A percentile compares a stretch with the other conserved stretches of the same genome.
phyloP scores from a whole-genome alignment of 257 asterid genomes.

The Thymus quinquecostatus region DNA sequence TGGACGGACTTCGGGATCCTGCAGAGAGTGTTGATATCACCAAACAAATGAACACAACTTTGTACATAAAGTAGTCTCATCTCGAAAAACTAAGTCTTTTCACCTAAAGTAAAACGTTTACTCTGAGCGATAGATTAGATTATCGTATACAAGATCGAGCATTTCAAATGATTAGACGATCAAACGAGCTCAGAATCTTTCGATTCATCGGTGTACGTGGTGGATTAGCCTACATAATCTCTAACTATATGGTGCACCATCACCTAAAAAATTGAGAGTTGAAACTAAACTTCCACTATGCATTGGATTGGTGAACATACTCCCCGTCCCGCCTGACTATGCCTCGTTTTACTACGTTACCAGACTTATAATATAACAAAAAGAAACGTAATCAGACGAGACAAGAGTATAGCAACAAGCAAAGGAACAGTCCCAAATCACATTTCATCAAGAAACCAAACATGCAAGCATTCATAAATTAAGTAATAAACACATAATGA shows the following conservation, averaged over 20 bases:
- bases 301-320: not conserved
- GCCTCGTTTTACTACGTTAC: too few species aligned
- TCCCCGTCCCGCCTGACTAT: too few species aligned
- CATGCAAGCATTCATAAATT: not conserved
- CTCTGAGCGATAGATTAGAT: not conserved
- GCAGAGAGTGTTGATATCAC: constrained; percentile 10
- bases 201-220: too few species aligned
- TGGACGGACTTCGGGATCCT: constrained; percentile 72
- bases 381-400: too few species aligned
- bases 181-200: not conserved
- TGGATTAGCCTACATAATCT: not conserved
- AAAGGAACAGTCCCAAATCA: not conserved
- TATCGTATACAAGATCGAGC: not conserved
- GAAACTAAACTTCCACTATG: too few species aligned
- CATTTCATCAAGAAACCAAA: not conserved
- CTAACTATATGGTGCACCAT: too few species aligned
- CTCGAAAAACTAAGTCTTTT: too few species aligned
- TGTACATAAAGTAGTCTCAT: too few species aligned
- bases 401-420: too few species aligned
- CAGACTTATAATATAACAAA: too few species aligned
- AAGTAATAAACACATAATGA: not conserved
- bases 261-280: not conserved
- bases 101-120: not conserved
- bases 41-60: not conserved
- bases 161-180: not conserved